Conservation (phyloP, 345 rosid species). For the Corchorus olitorius region DNA sequence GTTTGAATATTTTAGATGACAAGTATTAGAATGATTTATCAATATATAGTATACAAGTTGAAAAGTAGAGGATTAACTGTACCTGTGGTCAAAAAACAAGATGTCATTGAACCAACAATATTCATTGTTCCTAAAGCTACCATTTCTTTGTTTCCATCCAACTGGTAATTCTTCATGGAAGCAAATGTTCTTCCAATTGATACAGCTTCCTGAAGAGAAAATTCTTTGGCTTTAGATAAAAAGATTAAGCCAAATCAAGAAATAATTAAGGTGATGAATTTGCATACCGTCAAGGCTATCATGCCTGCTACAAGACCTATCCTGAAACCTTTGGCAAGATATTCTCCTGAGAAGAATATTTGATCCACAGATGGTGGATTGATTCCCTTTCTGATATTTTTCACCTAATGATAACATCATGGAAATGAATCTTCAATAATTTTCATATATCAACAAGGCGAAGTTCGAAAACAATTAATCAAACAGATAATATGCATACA, state of each 20-base stretch:
- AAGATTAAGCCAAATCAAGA: not conserved
- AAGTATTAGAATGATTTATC: not conserved
- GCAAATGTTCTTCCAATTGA: constrained; percentile 97
- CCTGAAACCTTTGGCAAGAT: constrained; percentile 66
- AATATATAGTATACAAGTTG: not conserved
- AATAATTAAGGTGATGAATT: not conserved
- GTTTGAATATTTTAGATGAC: constrained; percentile 5
- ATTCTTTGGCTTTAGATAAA: not conserved
- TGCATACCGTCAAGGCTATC: constrained; percentile 75
- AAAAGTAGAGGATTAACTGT: not conserved
- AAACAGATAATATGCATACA: constrained; percentile 41
- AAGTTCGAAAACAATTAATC: not conserved
- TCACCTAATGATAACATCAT: constrained; percentile 45
- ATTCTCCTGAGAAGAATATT: constrained; percentile 63
- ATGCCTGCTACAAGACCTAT: constrained; percentile 85
- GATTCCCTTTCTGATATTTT: constrained; percentile 72
- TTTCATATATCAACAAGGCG: not conserved
- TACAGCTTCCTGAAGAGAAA: constrained; percentile 66
- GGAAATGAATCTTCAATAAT: not conserved
- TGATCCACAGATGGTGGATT: constrained; percentile 68
- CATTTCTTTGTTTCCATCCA: constrained; percentile 98
- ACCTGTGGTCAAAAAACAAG: constrained; percentile 96
- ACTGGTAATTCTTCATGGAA: constrained; percentile 81
- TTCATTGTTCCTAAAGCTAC: constrained; percentile 93
- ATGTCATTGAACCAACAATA: constrained; percentile 87